Evolutionary conservation across 305 asterid genomes (phyloP), one percentile per base, ranked within the genome.

Genomic region (Nicotiana rustica): DNA sequence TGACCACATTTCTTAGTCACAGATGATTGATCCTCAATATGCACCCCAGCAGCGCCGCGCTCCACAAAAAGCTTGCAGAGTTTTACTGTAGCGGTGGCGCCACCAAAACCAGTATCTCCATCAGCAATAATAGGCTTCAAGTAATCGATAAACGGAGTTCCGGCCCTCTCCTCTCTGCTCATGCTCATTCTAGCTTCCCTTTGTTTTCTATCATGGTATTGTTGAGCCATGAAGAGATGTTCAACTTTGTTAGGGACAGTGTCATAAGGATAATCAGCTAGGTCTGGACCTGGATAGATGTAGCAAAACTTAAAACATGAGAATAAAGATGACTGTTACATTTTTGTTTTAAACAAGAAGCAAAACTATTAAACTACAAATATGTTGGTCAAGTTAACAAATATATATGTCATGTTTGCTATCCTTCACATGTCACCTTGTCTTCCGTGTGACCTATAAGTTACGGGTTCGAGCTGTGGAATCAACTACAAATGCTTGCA

Each of bases 1-100:
- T 96, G 99, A 18, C 98, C 99, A 83, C 98, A 96, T 79, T 94
- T 96, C 75, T 96, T 96, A 3, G 98, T 93, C 49, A 93, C 93
- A 0, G 98, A 93, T 4, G 99, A 96, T 56, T 96, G 98, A 57
- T 96, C 99, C 95, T 96, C 99, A 21, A 96, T 94, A 88, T 96
- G 99, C 21, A 96, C 99, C 0, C 98, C 98, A 15, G 98, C 98
- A 18, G 99, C 99, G 1, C 99, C 98, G 15, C 99, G 98, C 90
- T 96, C 99, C 4, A 93, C 98, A 19, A 94, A 96, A 2, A 96
- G 91, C 91, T 96, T 96, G 89, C 98, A 94, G 4, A 94, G 95
- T 90, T 96, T 96, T 10, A 96, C 92, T 0, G 99, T 96, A 62
- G 99, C 98, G 41, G 99, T 96, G 83, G 99, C 95, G 35, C 98